These are phyloP conservation scores for Globisporangium perplexum DNA, from an alignment of 352 stramenopile genomes.

Conservation along the genomic window DNA sequence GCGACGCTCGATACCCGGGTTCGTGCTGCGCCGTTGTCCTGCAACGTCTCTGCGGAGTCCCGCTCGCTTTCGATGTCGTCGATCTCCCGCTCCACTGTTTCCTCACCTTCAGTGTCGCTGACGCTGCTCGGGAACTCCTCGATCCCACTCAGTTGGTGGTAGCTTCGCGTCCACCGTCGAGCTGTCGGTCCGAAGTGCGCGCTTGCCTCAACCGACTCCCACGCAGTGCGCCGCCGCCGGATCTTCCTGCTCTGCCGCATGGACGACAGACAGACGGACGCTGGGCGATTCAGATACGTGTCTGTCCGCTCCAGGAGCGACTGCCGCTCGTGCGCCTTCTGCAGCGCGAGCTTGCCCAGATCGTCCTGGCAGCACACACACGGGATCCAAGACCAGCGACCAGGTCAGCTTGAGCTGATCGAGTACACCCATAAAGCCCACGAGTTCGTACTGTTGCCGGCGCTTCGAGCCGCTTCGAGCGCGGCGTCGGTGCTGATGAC, in stretches of 20 bases:
- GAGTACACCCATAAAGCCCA: neutral
- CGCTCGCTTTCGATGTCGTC: constrained; percentile 4
- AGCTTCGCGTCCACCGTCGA: constrained; percentile 61
- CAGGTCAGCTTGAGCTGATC: no score
- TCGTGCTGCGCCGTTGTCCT: neutral
- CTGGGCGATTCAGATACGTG: constrained; percentile 38
- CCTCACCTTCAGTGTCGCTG: constrained; percentile 18
- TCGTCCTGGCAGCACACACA: neutral
- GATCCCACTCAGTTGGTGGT: constrained; percentile 55
- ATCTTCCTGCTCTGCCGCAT: constrained; percentile 38
- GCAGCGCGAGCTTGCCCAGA: neutral
- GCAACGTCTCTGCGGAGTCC: neutral
- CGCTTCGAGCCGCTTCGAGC: constrained; percentile 16
- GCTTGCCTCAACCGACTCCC: constrained; percentile 54
- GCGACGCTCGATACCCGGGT: neutral
- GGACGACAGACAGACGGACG: constrained; percentile 48
- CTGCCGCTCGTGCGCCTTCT: constrained; percentile 24
- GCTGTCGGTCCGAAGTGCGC: constrained; percentile 50
- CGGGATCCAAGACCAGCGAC: neutral
- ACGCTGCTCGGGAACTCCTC: constrained; percentile 34
- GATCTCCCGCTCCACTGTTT: constrained; percentile 6
- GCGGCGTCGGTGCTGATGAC: constrained; percentile 49
- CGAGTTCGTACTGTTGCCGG: neutral
- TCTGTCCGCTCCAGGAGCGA: constrained; percentile 58
- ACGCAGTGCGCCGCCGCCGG: constrained; percentile 35